Evolutionary conservation across 2,329 filamentous ascomycete genomes (phyloP), one percentile per base, ranked within the genome.

Genomic region (Metarhizium robertsii): DNA sequence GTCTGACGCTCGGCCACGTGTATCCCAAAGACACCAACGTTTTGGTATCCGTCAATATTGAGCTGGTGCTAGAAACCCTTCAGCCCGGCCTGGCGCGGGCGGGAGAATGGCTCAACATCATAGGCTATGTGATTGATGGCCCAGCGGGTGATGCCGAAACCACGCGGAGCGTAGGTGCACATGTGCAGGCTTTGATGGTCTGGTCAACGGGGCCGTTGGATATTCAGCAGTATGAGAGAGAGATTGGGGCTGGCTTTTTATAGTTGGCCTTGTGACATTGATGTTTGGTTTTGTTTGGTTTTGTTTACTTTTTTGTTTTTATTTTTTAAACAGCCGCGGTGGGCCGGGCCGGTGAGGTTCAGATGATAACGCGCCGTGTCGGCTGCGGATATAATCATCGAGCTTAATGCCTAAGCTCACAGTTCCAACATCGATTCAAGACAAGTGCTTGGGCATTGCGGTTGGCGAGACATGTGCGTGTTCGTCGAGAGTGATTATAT

Each of bases 21-120:
- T 85, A 81, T 62, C 85, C 84, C 13, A 70, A 64, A 18, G 66
- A 65, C 49, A 67, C 67, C 54, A 68, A 72, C 48, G 71, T 79
- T 45, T 71, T 70, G 51, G 86, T 83, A 1, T 66, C 75, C 42
- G 88, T 95, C 40, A 83, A 94, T 64, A 78, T 95, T 57, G 79
- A 81, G 53, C 80, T 92, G 60, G 70, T 95, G 2, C 77, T 95
- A 5, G 79, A 85, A 63, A 78, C 73, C 10, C 71, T 94, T 56
- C 81, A 80, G 20, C 71, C 78, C 25, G 79, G 85, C 55, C 77
- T 88, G 52, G 79, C 87, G 53, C 78, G 84, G 52, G 73, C 87
- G 30, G 92, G 92, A n/a, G 79, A 86, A 57, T 96, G 92, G 91
- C 71, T 96, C 52, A 95, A 96, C 67, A 79, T 96, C 3, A 81